Base-by-base conservation (phyloP, 352 stramenopile genomes). In the Pythium grandisporangium region DNA sequence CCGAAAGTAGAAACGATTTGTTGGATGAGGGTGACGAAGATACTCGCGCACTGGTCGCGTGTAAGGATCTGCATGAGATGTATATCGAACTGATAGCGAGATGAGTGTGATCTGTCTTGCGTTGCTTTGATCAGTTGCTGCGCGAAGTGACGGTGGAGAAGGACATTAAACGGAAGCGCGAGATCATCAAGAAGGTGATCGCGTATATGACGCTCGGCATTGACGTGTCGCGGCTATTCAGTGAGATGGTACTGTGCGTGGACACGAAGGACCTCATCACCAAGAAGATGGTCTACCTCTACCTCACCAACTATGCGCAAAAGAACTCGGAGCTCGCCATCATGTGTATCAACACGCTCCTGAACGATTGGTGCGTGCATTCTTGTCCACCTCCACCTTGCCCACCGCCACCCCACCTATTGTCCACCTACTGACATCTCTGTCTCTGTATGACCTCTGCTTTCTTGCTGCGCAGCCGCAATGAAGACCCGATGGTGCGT, bases 261-360 rank as follows among this genome's bases (percentile, higher is more conserved):
- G 93, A 98, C 60, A 99, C 95, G 12, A 90, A 96, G 38, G 96
- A 99, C 76, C 80, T 99, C 11, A 97, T 99, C 39, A 94, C 98
- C 23, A 99, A 99, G 75, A 99, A 99, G 63, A 99, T 99, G 96
- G 94, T 99, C 16, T 99, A 99, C 56, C 75, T 99, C n/a, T 99
- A 98, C 63, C 70, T 99, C 20, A 97, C 93, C 58, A 99, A 97
- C 61, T 99, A 99, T 70, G 97, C 97, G 5, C 80, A 96, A 48
- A 95, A 95, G 50, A 98, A 99, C 69, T 96, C 95, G 26, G 96
- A 99, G 45, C 71, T 99, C 45, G 96, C 96, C 27, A 98, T 99
- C 62, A 98, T 99, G 88, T 98, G 93, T 63, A 98, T 98, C 58
- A 99, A 99, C 74, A 99, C 96, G 39, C 73, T 99, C 35, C 75